A percentile compares a stretch with the other conserved stretches of the same genome.
Evolutionary conservation across 345 rosid genomes (phyloP).

Genomic region (Hypericum androsaemum): DNA sequence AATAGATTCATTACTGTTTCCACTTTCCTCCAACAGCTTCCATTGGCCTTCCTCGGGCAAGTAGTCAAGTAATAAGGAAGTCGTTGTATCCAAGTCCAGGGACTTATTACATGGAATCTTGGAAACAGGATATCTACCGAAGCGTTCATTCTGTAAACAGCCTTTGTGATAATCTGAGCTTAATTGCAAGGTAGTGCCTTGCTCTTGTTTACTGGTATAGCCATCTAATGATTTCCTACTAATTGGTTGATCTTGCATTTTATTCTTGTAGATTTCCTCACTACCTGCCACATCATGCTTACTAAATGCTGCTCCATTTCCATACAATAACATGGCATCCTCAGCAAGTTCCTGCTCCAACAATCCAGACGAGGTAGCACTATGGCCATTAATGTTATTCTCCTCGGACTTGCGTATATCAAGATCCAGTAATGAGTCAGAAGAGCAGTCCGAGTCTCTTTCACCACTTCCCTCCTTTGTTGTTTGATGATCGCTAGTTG

Average conservation of each 20-base stretch:
- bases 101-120: conserved; percentile 37
- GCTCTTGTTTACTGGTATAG: conserved; percentile 17
- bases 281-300: conserved; percentile 7
- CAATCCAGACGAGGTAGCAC: conserved; percentile 20
- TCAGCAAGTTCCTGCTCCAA: conserved; percentile 19
- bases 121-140: conserved; percentile 31
- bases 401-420: conserved; percentile 13
- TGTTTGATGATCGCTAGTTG: conserved; percentile 8
- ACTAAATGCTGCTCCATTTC: conserved; percentile 9
- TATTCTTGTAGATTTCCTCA: not conserved
- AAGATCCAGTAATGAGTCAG: conserved; percentile 25
- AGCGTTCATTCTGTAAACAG: conserved; percentile 29
- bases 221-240: conserved; percentile 27
- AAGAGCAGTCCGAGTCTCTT: conserved; percentile 11
- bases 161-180: conserved; percentile 25
- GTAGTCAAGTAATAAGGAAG: conserved; percentile 74
- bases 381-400: conserved; percentile 17
- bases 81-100: conserved; percentile 58
- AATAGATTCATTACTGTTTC: conserved; percentile 23
- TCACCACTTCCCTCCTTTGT: conserved; percentile 14
- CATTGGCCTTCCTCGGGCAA: conserved; percentile 87
- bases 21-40: conserved; percentile 70
- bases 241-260: conserved; percentile 23
- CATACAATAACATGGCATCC: conserved; percentile 8
- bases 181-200: conserved; percentile 28